Evolutionary conservation across 495 filamentous ascomycete species (phyloP).

Genomic region (Apiosordaria backusii): DNA sequence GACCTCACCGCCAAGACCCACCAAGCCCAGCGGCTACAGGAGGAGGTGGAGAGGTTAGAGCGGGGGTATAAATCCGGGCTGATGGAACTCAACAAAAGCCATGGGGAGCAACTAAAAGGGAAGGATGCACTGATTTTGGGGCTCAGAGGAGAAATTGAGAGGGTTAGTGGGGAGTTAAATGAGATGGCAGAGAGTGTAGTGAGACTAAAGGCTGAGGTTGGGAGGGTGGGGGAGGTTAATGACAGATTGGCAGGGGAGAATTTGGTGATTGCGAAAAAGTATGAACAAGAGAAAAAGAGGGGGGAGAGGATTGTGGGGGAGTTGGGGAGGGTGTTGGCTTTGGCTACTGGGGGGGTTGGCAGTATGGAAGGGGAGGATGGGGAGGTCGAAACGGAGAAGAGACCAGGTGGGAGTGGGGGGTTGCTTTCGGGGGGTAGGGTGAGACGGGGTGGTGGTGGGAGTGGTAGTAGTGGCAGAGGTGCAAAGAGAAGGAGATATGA

Average conservation of each 20-base stretch:
- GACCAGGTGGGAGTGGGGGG: too few species aligned
- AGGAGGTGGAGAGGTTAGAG: constrained; percentile 25
- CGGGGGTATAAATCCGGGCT: neutral
- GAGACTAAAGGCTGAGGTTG: too few species aligned
- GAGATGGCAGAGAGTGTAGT: too few species aligned
- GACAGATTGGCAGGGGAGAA: constrained; percentile 25
- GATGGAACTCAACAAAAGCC: neutral
- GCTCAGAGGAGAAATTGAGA: constrained; percentile 30
- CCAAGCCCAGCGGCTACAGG: constrained; percentile 24
- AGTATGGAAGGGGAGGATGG: neutral
- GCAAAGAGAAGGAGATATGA: constrained; percentile 53
- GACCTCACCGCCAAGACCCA: too few species aligned
- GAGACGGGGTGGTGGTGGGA: neutral
- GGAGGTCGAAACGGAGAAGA: neutral
- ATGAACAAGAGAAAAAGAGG: constrained; percentile 51
- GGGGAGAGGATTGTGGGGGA: constrained; percentile 39
- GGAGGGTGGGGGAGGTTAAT: too few species aligned
- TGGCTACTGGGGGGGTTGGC: constrained; percentile 4
- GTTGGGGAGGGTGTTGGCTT: constrained; percentile 35
- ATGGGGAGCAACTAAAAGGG: neutral
- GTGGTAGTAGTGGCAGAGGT: constrained; percentile 27
- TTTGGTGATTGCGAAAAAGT: constrained; percentile 46
- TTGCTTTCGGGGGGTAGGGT: neutral
- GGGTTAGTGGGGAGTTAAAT: constrained; percentile 38
- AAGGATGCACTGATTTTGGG: neutral